Evolutionary conservation across 1,284 basidiomycete genomes (phyloP).

Genomic region (Rhodotorula sp.): DNA sequence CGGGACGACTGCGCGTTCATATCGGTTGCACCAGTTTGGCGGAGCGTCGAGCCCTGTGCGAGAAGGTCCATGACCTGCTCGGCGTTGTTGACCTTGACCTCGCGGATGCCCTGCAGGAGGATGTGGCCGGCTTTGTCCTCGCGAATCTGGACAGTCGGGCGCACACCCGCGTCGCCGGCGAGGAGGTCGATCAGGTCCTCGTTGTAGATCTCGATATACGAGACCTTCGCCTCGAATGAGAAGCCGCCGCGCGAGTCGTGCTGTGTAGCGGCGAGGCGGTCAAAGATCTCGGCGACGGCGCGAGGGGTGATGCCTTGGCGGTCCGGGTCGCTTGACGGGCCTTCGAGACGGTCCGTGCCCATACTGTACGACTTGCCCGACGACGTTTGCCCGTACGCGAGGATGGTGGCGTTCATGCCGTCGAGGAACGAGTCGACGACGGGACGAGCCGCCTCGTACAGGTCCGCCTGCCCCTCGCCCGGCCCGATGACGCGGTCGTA

Average conservation of each 20-base stretch:
- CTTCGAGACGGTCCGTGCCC: slow-evolving; percentile 77
- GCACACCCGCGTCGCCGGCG: slow-evolving; percentile 65
- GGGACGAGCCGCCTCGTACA: slow-evolving; percentile 83
- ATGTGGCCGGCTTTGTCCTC: slow-evolving; percentile 96
- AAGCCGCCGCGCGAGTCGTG: slow-evolving; percentile 71
- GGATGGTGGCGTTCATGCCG: slow-evolving; percentile 95
- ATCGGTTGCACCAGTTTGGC: slow-evolving; percentile 94
- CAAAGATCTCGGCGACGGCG: slow-evolving; percentile 88
- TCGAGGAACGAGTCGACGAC: slow-evolving; percentile 88
- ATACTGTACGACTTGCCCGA: slow-evolving; percentile 97
- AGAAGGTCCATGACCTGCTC: slow-evolving; percentile 78
- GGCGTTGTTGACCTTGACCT: slow-evolving; percentile 79
- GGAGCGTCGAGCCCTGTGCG: slow-evolving; percentile 75
- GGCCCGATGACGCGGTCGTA: slow-evolving; percentile 93
- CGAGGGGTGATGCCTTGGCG: slow-evolving; percentile 83
- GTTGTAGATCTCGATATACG: slow-evolving; percentile 97
- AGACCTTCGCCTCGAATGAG: slow-evolving; percentile 61
- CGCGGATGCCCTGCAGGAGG: slow-evolving; percentile 92
- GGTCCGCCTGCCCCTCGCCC: slow-evolving; percentile 74
- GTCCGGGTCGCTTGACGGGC: slow-evolving; percentile 63
- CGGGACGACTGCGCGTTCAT: slow-evolving; percentile 99
- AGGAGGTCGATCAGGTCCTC: slow-evolving; percentile 63
- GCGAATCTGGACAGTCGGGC: slow-evolving; percentile 88
- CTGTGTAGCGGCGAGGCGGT: slow-evolving; percentile 70
- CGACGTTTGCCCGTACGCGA: slow-evolving; percentile 97